phyloP scores from a whole-genome alignment of 2,329 filamentous ascomycete species.

The Lachnellula arida region DNA sequence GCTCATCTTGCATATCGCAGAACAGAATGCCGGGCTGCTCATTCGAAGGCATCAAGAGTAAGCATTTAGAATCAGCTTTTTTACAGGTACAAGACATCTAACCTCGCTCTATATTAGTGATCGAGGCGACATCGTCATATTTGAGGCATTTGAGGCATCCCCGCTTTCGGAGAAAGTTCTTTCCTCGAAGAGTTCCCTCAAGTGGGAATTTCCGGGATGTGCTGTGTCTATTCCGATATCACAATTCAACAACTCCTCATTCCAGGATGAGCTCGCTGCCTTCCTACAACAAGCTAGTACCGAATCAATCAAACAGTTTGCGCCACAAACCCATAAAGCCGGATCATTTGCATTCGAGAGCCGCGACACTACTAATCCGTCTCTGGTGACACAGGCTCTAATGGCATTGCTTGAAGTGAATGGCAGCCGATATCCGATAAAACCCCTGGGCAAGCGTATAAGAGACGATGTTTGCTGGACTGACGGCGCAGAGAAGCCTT shows the following conservation, averaged over 20 bases:
- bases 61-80: no score
- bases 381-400: constrained; percentile 54
- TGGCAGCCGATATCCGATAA: constrained; percentile 37
- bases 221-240: constrained; percentile 43
- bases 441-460: constrained; percentile 53
- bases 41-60: no score
- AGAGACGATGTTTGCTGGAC: constrained; percentile 55
- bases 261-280: constrained; percentile 43
- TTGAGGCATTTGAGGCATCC: constrained; percentile 60
- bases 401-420: constrained; percentile 55
- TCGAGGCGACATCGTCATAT: constrained; percentile 41
- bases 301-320: constrained; percentile 49
- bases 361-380: constrained; percentile 53
- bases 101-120: no score
- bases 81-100: no score
- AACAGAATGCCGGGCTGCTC: no score
- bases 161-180: constrained; percentile 49
- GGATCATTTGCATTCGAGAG: constrained; percentile 44
- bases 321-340: constrained; percentile 48
- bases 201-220: constrained; percentile 57
- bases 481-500: constrained; percentile 46
- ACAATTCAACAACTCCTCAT: constrained; percentile 36
- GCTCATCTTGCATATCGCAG: no score
- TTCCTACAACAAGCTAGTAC: constrained; percentile 54
- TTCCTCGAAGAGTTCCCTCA: constrained; percentile 44